phyloP scores from a whole-genome alignment of 1,284 basidiomycete genomes.

The Agroathelia rolfsii region DNA sequence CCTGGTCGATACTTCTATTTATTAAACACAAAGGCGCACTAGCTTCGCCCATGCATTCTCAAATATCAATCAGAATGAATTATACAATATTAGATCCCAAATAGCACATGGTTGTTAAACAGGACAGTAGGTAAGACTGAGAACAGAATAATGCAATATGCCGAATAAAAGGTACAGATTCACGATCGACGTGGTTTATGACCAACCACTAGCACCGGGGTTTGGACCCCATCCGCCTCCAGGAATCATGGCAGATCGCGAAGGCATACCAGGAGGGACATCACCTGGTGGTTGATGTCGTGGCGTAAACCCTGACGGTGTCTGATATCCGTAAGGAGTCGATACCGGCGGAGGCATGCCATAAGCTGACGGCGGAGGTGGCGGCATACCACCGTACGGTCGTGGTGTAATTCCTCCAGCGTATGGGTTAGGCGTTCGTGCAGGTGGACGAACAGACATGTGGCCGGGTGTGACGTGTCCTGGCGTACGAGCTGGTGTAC shows the following conservation, averaged over 20 bases:
- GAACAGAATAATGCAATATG: slow-evolving; percentile 1
- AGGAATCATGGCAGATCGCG: slow-evolving; percentile 52
- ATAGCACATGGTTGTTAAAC: too few relatives aligned
- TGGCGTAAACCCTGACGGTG: slow-evolving; percentile 38
- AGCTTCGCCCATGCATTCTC: too few relatives aligned
- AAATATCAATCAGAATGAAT: slow-evolving; percentile 16
- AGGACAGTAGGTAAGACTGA: too few relatives aligned
- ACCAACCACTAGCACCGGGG: slow-evolving; percentile 20
- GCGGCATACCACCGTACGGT: slow-evolving; percentile 19
- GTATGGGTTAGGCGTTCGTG: slow-evolving; percentile 71
- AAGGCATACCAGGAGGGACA: slow-evolving; percentile 46
- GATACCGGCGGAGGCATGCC: slow-evolving; percentile 14
- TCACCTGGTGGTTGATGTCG: slow-evolving; percentile 30
- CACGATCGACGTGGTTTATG: slow-evolving; percentile 7
- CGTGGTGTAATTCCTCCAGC: slow-evolving; percentile 22
- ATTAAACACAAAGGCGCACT: too few relatives aligned
- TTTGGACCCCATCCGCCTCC: slow-evolving; percentile 24
- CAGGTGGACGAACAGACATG: slow-evolving; percentile 58
- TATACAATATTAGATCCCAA: slow-evolving; percentile 19
- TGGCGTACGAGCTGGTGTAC: slow-evolving; percentile 65
- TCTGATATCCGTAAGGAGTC: slow-evolving; percentile 52
- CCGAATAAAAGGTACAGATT: slow-evolving; percentile 6
- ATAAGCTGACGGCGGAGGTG: slow-evolving; percentile 19
- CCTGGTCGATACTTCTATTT: too few relatives aligned
- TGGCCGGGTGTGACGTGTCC: slow-evolving; percentile 70